These are phyloP conservation scores for Rosa multiflora DNA, from an alignment of 306 rosid species.

Conservation along the genomic window DNA sequence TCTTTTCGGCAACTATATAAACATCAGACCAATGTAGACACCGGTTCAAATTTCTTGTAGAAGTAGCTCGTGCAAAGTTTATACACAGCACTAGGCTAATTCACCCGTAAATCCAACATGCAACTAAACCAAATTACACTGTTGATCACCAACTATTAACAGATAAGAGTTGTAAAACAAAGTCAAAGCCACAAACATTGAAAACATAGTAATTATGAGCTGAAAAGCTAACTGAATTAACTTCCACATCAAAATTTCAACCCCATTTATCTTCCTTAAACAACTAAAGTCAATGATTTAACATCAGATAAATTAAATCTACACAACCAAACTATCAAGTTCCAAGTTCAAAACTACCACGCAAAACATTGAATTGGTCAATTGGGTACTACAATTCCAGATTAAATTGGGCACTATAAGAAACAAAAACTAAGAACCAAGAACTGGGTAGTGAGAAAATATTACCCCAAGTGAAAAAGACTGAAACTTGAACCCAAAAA, in stretches of 20 bases:
- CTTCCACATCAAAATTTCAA: slow-evolving; percentile 11
- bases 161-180: background rate
- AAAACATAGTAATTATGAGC: background rate
- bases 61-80: background rate
- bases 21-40: background rate
- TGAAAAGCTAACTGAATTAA: slow-evolving; percentile 1
- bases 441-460: slow-evolving; percentile 6
- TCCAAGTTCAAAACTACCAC: background rate
- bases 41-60: background rate
- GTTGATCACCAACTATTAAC: background rate
- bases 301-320: background rate
- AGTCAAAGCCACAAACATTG: background rate
- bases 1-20: background rate
- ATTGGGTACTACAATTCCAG: background rate
- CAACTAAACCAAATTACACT: background rate
- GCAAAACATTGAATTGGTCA: background rate
- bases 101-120: background rate
- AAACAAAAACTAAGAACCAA: background rate
- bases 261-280: slow-evolving; percentile 5
- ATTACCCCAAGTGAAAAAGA: slow-evolving; percentile 16
- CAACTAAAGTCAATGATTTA: slow-evolving; percentile 8
- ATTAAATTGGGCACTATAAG: background rate
- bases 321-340: background rate
- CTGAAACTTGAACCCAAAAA: slow-evolving; percentile 9
- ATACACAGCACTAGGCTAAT: slow-evolving; percentile 1